Evolutionary conservation across 2,329 filamentous ascomycete species (phyloP), one percentile per base, ranked within the genome.

Genomic region (Trichophyton mentagrophytes): DNA sequence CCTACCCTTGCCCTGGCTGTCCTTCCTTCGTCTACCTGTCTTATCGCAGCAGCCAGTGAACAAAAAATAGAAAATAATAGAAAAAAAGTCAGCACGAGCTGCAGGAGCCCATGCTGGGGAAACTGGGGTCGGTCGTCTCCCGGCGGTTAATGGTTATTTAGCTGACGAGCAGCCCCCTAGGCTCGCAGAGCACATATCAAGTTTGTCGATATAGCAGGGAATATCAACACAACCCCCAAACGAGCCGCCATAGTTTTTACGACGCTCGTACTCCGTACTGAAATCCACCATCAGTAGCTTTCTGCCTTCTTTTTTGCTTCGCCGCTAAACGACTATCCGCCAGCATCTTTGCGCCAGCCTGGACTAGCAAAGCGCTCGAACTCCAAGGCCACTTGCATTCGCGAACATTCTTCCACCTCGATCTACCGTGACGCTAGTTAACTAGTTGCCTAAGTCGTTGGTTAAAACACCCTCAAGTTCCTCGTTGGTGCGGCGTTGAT

Each of bases 111-210:
- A 55, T 55, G 51, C 30, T 55, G 49, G 49, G 51, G 27, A 27
- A 55, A n/a, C 51, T 55, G 51, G 51, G 51, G 51, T 55, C 15
- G 51, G 25, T 55, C 30, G 51, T 55, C 49, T 53, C 49, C 51
- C 27, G 51, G 51, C 51, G 51, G 27, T 55, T 55, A 51, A 51
- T 25, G 11, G 51, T 55, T 55, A 11, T 55, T 36, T 55, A 36
- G 51, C 17, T 55, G 27, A 33, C 30, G 51, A 3, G 20, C 17
- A 47, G 2, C 17, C 44, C 17, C 44, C n/a, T 8, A 47, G 11
- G 44, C 44, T 47, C 11, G 17, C 11, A 53, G 11, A 53, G 17
- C 22, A 53, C 49, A 53, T 53, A n/a, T 27, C 51, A 36, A 36
- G 51, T 30, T 7, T 13, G 51, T 30, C 15, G 27, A 33, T 55